Percentiles rank a stretch among this genome's conserved stretches.
Conservation (phyloP, 164 flowering plant species). For the Tetracentron sinense region DNA sequence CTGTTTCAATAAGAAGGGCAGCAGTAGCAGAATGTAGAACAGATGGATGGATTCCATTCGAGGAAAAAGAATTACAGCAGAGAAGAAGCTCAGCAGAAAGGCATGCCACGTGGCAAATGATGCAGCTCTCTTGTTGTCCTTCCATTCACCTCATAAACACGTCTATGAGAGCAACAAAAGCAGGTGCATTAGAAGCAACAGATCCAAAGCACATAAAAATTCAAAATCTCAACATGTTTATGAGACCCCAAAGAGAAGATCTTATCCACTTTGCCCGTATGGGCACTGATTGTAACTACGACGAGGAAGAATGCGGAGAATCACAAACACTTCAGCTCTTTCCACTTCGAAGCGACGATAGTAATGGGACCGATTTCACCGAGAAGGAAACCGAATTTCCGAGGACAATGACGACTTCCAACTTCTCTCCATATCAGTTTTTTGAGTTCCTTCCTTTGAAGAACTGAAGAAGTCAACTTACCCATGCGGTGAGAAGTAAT, state of each 20-base stretch:
- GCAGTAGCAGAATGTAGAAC: constrained; percentile 37
- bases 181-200: constrained; percentile 4
- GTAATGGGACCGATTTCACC: neutral
- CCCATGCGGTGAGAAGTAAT: constrained; percentile 1
- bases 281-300: neutral
- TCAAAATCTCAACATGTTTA: constrained; percentile 22
- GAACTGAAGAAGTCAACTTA: constrained; percentile 27
- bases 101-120: constrained; percentile 62
- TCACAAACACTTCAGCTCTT: constrained; percentile 67
- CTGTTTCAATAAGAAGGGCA: constrained; percentile 36
- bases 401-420: constrained; percentile 11
- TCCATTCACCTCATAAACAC: constrained; percentile 23
- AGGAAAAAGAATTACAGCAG: constrained; percentile 38
- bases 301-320: constrained; percentile 12
- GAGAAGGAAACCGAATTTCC: constrained; percentile 18
- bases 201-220: constrained; percentile 16
- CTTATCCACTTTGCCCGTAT: neutral
- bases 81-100: constrained; percentile 27
- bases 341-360: constrained; percentile 38
- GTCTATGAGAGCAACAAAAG: constrained; percentile 5
- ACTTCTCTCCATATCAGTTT: constrained; percentile 38
- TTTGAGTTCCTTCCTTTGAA: constrained; percentile 71
- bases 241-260: constrained; percentile 12
- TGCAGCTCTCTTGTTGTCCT: constrained; percentile 35
- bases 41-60: constrained; percentile 49